A percentile compares a stretch with the other conserved stretches of the same genome.
Evolutionary conservation across 352 stramenopile species (phyloP).

Genomic region (Pythium brassicae): DNA sequence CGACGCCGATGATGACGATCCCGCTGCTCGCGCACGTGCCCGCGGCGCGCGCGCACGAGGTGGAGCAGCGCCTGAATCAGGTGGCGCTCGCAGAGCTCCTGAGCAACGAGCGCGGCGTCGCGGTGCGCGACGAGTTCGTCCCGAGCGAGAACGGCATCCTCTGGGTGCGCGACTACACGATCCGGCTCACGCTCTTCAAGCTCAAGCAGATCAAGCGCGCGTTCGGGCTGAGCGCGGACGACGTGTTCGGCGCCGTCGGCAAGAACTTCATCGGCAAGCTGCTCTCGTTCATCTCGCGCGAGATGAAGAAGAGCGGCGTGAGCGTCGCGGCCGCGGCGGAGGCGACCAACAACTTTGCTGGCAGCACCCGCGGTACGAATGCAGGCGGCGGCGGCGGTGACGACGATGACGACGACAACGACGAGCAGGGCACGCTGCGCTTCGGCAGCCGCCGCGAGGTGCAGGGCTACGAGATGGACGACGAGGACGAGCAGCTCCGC

Average conservation of each 20-base stretch:
- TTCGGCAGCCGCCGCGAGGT: constrained; percentile 80
- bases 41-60: constrained; percentile 53
- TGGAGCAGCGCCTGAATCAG: constrained; percentile 90
- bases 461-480: constrained; percentile 90
- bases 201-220: constrained; percentile 93
- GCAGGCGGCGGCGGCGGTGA: constrained; percentile 50
- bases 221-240: constrained; percentile 94
- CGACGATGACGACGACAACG: constrained; percentile 82
- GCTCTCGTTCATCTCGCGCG: constrained; percentile 91
- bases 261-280: constrained; percentile 91
- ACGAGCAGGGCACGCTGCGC: constrained; percentile 85
- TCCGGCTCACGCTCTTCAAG: constrained; percentile 93
- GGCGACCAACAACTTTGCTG: constrained; percentile 25
- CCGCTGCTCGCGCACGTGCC: constrained; percentile 75
- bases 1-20: constrained; percentile 99
- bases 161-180: constrained; percentile 97
- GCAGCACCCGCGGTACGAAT: constrained; percentile 37
- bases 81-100: constrained; percentile 94
- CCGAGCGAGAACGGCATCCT: constrained; percentile 85
- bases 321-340: constrained; percentile 47
- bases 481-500: constrained; percentile 90
- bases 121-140: constrained; percentile 90
- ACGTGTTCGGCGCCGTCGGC: constrained; percentile 88
- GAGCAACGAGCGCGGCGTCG: constrained; percentile 88
- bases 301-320: constrained; percentile 90